Conservation (phyloP, 2,329 filamentous ascomycete species). For the Elsinoe batatas region DNA sequence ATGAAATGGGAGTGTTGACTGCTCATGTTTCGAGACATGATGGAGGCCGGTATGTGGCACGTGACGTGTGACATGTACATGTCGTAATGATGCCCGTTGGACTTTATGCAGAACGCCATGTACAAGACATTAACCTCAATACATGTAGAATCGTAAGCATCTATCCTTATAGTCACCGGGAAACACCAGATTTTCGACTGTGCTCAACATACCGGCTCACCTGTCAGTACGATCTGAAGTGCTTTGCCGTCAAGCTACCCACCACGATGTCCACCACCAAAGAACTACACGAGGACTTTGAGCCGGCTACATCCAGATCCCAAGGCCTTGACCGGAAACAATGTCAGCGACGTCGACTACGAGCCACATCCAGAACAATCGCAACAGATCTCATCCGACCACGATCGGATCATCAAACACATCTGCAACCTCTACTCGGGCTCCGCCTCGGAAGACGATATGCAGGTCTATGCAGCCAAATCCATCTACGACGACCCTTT, state of each 20-base stretch:
- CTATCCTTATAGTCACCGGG: no score
- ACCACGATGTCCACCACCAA: not conserved
- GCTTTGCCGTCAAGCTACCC: not conserved
- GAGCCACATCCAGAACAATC: conserved; percentile 31
- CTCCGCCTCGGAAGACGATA: conserved; percentile 39
- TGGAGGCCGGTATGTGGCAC: not conserved
- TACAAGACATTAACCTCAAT: no score
- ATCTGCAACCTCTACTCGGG: conserved; percentile 40
- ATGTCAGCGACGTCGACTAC: conserved; percentile 31
- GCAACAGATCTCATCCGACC: conserved; percentile 26
- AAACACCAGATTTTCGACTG: no score
- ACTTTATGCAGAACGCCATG: not conserved
- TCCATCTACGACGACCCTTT: conserved; percentile 41
- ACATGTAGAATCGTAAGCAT: no score
- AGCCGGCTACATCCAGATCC: conserved; percentile 3
- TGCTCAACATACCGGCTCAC: not conserved
- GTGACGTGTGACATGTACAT: not conserved
- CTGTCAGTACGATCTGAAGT: not conserved
- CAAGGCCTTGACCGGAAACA: conserved; percentile 13
- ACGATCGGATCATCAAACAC: conserved; percentile 33
- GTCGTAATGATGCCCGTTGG: not conserved
- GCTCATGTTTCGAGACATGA: no score
- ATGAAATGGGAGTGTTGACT: no score
- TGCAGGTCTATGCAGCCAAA: conserved; percentile 40
- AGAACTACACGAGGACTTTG: not conserved